Conservation (phyloP, 108 stramenopile genomes). For the Chaetoceros muelleri region DNA sequence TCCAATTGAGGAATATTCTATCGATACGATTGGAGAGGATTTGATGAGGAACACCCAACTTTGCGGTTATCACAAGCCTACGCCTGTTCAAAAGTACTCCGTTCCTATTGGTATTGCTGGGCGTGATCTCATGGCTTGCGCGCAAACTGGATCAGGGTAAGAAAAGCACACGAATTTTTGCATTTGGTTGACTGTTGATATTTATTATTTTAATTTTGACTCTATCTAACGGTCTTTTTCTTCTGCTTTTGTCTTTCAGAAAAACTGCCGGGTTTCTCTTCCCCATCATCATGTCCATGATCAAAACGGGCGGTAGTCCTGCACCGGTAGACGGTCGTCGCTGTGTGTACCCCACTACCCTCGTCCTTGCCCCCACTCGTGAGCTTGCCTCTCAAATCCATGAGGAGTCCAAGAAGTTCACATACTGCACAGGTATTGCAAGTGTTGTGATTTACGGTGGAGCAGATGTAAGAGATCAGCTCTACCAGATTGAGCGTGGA, state of each 20-base stretch:
- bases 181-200: background rate
- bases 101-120: slow-evolving; percentile 84
- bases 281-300: slow-evolving; percentile 91
- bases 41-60: slow-evolving; percentile 84
- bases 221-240: too few relatives aligned
- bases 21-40: slow-evolving; percentile 84
- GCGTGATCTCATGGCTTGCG: slow-evolving; percentile 96
- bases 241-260: slow-evolving; percentile 36
- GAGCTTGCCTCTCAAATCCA: slow-evolving; percentile 97
- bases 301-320: slow-evolving; percentile 64
- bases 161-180: background rate
- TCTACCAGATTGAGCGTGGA: slow-evolving; percentile 72
- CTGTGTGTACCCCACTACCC: slow-evolving; percentile 66
- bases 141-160: slow-evolving; percentile 81
- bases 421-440: slow-evolving; percentile 92
- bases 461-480: slow-evolving; percentile 87
- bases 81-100: slow-evolving; percentile 98
- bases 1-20: slow-evolving; percentile 80
- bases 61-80: slow-evolving; percentile 90
- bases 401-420: slow-evolving; percentile 93
- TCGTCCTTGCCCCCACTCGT: slow-evolving; percentile 95
- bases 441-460: slow-evolving; percentile 94
- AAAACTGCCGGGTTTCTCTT: slow-evolving; percentile 98
- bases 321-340: slow-evolving; percentile 36
- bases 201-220: slow-evolving; percentile 1